Evolutionary conservation across 2,329 filamentous ascomycete genomes (phyloP), one percentile per base, ranked within the genome.

Genomic region (Coniella lustricola): DNA sequence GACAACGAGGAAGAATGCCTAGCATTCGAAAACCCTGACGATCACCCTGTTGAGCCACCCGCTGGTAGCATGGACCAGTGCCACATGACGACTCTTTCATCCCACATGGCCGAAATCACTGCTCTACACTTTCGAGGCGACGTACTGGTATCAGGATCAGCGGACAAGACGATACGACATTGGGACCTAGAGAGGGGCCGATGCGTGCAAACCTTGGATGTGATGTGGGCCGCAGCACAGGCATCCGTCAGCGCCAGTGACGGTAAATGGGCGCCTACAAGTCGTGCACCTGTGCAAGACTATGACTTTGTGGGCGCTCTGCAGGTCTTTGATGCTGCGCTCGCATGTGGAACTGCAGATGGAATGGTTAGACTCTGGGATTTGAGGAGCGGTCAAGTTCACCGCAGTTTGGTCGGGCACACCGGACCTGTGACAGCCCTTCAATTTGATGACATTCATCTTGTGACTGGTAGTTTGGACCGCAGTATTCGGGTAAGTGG

Each of bases 101-200:
- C 91, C 0, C 93, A 98, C 61, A 83, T 98, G 21, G 91, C 89
- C 55, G 91, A 96, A 70, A 85, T 98, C 55, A 97, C 93, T 12
- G 91, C 93, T 7, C 75, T 98, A 20, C 85, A 97, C 67, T 95
- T 98, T 69, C 79, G 83, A 51, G 87, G 87, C 48, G 84, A 95
- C 57, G 90, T 88, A 0, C 77, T 98, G 14, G 90, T 98, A 29
- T 98, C 93, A 2, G 93, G 93, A 12, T 97, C 91, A 7, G 86
- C 93, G 1, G 93, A 98, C 70, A 98, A 98, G 75, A 98, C 93
- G 1, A 74, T 98, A 48, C 84, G 93, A 38, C 93, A 98, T 65
- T 98, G 93, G 93, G 93, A 98, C 71, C 76, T 98, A 43, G 87
- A 91, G 60, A 96, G 90, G 64, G 93, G 93, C n/a, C 85, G 93